phyloP scores from a whole-genome alignment of 345 rosid species.

The Carallia brachiata region DNA sequence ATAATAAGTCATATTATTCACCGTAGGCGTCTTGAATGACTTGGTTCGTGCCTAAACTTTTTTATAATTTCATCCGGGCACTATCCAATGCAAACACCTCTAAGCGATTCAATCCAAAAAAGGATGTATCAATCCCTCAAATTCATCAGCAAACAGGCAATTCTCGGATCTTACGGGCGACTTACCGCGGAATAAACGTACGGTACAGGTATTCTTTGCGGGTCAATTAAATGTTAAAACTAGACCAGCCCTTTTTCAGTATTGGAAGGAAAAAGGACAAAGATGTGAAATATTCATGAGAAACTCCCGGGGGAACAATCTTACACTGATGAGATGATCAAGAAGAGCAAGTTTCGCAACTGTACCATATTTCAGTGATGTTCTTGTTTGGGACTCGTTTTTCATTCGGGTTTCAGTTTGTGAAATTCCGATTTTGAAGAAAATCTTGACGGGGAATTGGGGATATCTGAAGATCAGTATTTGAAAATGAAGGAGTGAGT shows the following conservation, averaged over 20 bases:
- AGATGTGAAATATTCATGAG: too few relatives aligned
- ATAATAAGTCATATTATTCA: neutral
- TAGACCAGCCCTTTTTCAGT: conserved; percentile 35
- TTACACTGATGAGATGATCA: too few relatives aligned
- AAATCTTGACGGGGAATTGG: conserved; percentile 31
- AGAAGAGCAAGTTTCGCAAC: conserved; percentile 33
- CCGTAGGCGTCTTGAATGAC: conserved; percentile 26
- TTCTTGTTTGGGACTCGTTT: conserved; percentile 59
- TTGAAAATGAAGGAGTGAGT: conserved; percentile 39
- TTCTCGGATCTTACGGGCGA: conserved; percentile 13
- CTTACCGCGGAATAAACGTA: conserved; percentile 24
- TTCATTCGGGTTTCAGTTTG: conserved; percentile 47
- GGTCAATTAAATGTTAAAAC: conserved; percentile 45
- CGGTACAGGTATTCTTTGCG: conserved; percentile 44
- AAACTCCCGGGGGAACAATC: too few relatives aligned
- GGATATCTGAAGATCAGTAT: conserved; percentile 45
- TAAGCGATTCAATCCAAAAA: conserved; percentile 41
- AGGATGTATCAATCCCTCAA: conserved; percentile 55
- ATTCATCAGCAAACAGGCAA: conserved; percentile 43
- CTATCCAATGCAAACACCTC: conserved; percentile 60
- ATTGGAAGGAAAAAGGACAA: neutral
- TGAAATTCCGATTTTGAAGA: conserved; percentile 52
- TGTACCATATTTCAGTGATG: conserved; percentile 58
- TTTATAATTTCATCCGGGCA: conserved; percentile 35
- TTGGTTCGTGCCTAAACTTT: conserved; percentile 25